Evolutionary conservation across 1,139 yeast species (phyloP).

Genomic region (Pichia sp.): DNA sequence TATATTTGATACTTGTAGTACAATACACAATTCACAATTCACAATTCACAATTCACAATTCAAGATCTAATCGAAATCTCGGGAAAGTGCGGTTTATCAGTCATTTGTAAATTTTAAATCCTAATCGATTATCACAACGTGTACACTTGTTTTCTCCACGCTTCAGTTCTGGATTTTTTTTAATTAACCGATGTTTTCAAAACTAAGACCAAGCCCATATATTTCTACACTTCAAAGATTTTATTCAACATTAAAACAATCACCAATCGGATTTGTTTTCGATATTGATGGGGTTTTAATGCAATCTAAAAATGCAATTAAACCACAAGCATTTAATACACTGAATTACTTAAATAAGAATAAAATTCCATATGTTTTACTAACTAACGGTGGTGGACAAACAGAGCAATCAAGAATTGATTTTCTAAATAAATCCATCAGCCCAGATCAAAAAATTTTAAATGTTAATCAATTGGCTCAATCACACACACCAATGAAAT

Average conservation of each 20-base stretch:
- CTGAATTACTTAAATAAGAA: constrained; percentile 56
- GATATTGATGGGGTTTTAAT: constrained; percentile 84
- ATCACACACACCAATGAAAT: constrained; percentile 84
- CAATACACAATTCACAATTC: not conserved
- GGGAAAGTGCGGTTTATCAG: not conserved
- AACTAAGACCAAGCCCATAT: not conserved
- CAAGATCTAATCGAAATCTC: too few relatives aligned
- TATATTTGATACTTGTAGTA: too few relatives aligned
- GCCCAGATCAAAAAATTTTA: constrained; percentile 30
- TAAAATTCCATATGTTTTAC: constrained; percentile 67
- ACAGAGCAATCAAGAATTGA: constrained; percentile 59
- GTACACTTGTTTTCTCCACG: not conserved
- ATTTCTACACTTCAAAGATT: not conserved
- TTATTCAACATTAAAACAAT: not conserved
- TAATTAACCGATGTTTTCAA: not conserved
- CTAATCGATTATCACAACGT: not conserved
- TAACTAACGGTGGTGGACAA: constrained; percentile 93
- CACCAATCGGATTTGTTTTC: constrained; percentile 25
- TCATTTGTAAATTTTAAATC: not conserved
- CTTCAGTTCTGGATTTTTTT: not conserved
- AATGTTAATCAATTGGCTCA: constrained; percentile 64
- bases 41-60: not conserved
- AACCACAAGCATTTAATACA: constrained; percentile 45
- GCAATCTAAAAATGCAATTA: constrained; percentile 55
- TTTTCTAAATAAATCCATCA: constrained; percentile 37